Conservation (phyloP, 129 eudicot species). For the Saussurea involucrata region DNA sequence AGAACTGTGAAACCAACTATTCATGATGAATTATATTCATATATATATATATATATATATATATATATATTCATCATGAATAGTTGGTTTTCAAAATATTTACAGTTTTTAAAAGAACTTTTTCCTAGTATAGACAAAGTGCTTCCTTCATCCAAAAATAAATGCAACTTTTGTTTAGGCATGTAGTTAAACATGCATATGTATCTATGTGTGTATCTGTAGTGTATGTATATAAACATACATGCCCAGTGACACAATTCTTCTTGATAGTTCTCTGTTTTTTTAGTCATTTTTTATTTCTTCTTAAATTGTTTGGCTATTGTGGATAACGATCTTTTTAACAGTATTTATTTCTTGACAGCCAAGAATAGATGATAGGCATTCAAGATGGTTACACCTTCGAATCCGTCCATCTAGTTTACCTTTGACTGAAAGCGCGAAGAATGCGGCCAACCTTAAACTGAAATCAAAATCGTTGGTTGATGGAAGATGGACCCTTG, state of each 20-base stretch:
- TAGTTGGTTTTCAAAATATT: neutral
- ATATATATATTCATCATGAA: neutral
- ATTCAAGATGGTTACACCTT: constrained; percentile 85
- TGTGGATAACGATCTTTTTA: neutral
- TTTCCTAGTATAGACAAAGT: neutral
- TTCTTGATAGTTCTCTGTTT: neutral
- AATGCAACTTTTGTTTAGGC: neutral
- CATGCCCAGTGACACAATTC: neutral
- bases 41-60: neutral
- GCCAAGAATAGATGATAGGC: constrained; percentile 87
- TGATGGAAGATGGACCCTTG: constrained; percentile 98
- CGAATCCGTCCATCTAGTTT: constrained; percentile 84
- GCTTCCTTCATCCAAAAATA: neutral
- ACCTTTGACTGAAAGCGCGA: constrained; percentile 43
- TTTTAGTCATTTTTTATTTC: neutral
- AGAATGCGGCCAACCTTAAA: constrained; percentile 37
- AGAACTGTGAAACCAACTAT: neutral
- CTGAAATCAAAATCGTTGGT: constrained; percentile 64
- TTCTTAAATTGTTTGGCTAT: neutral
- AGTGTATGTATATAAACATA: neutral
- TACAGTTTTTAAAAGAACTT: neutral
- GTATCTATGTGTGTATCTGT: neutral
- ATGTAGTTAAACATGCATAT: neutral
- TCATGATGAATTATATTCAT: neutral
- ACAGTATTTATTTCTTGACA: constrained; percentile 17